Conservation (phyloP, 768 basidiomycete genomes). For the Hygrocybe coccinea region DNA sequence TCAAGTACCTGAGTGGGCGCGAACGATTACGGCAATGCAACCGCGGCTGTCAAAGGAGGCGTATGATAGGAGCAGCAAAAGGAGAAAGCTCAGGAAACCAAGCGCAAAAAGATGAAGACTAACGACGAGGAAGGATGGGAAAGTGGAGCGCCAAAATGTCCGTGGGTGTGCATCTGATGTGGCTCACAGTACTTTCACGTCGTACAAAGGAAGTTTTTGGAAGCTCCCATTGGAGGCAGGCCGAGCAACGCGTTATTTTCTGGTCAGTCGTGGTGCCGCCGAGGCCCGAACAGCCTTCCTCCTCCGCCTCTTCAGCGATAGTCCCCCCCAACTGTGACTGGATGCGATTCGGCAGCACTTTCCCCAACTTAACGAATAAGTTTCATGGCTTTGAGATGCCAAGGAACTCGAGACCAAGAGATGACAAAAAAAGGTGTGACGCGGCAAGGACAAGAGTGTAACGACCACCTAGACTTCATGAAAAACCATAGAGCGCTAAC, state of each 20-base stretch:
- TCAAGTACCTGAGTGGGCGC: constrained; percentile 57
- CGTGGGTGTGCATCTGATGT: constrained; percentile 3
- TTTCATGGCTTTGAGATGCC: constrained; percentile 14
- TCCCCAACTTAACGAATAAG: constrained; percentile 33
- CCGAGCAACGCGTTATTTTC: background rate
- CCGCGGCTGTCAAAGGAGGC: constrained; percentile 63
- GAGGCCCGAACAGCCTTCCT: constrained; percentile 28
- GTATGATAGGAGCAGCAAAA: constrained; percentile 40
- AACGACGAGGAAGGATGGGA: constrained; percentile 25
- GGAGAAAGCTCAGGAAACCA: constrained; percentile 27
- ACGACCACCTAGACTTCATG: background rate
- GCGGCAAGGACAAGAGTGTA: constrained; percentile 2
- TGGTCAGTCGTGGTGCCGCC: background rate
- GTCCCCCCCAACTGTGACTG: constrained; percentile 36
- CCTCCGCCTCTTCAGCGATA: constrained; percentile 48
- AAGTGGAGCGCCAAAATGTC: constrained; percentile 10
- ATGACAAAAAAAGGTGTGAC: constrained; percentile 17
- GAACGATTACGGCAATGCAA: constrained; percentile 58
- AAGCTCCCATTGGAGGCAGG: background rate
- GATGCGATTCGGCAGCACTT: constrained; percentile 30
- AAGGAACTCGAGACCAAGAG: constrained; percentile 6
- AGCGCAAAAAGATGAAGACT: constrained; percentile 33
- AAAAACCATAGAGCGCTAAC: constrained; percentile 14
- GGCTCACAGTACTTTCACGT: background rate
- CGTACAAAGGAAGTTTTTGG: background rate